Percentiles rank a stretch among this genome's conserved stretches.
Evolutionary conservation across 140 eudicot genomes (phyloP).

Genomic region (Stevia rebaudiana): DNA sequence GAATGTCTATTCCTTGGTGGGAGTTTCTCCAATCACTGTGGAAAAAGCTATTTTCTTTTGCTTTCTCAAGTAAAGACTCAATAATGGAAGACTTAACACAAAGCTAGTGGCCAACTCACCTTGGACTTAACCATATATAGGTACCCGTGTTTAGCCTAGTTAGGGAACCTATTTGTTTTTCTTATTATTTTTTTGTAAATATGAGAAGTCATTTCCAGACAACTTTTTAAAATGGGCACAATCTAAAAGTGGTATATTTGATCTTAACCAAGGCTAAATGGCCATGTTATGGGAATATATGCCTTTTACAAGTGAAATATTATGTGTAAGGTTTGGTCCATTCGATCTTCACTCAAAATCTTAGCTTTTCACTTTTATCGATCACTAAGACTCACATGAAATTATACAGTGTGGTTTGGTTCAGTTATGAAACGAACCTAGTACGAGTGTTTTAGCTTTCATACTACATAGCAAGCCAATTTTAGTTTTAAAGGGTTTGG

Average conservation of each 20-base stretch:
- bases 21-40: constrained; percentile 44
- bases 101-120: constrained; percentile 34
- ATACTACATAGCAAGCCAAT: too few species aligned
- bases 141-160: constrained; percentile 28
- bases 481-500: too few species aligned
- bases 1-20: constrained; percentile 38
- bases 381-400: not conserved
- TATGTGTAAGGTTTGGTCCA: constrained; percentile 30
- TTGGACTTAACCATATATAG: constrained; percentile 36
- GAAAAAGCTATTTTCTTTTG: constrained; percentile 42
- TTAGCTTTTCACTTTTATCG: constrained; percentile 9
- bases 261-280: constrained; percentile 20
- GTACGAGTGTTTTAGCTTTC: too few species aligned
- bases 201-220: constrained; percentile 6
- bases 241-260: constrained; percentile 32
- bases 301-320: constrained; percentile 27
- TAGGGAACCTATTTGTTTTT: constrained; percentile 30
- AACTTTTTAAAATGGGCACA: constrained; percentile 32
- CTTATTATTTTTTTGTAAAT: not conserved
- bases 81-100: constrained; percentile 38
- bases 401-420: not conserved
- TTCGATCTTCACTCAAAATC: constrained; percentile 9
- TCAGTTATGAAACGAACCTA: too few species aligned
- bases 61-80: constrained; percentile 36
- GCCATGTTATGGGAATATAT: constrained; percentile 38